Percentiles rank a stretch among this genome's conserved stretches.
Conservation (phyloP, 371 early-diverging fungal genomes). For the Globomyces sp. region DNA sequence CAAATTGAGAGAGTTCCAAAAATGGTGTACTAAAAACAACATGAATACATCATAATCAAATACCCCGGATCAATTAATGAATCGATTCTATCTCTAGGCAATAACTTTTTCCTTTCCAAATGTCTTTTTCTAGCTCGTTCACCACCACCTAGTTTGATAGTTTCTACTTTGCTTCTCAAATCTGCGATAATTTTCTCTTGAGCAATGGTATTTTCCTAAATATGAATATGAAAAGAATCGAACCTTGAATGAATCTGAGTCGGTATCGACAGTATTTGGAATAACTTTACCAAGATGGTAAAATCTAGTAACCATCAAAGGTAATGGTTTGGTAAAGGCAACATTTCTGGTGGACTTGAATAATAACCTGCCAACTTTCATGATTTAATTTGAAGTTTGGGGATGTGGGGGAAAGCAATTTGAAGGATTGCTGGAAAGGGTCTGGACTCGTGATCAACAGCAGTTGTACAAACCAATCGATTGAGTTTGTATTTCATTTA, state of each 20-base stretch:
- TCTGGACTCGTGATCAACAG: too few species aligned
- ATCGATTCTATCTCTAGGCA: conserved; percentile 92
- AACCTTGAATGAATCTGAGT: conserved; percentile 82
- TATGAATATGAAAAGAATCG: not conserved
- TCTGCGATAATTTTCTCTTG: not conserved
- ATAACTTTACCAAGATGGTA: conserved; percentile 31
- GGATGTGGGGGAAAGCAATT: too few species aligned
- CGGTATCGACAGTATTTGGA: conserved; percentile 65
- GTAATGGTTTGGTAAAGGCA: too few species aligned
- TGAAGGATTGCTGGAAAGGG: too few species aligned
- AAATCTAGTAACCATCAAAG: not conserved
- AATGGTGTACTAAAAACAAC: conserved; percentile 61
- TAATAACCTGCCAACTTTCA: too few species aligned
- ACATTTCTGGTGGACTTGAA: too few species aligned
- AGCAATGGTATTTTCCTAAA: conserved; percentile 3
- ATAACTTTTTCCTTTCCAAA: conserved; percentile 81
- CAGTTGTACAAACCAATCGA: too few species aligned
- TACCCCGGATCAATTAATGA: conserved; percentile 74
- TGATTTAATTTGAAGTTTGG: too few species aligned
- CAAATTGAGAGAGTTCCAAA: conserved; percentile 93
- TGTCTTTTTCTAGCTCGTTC: conserved; percentile 86
- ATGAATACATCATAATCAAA: conserved; percentile 19
- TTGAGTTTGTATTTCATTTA: too few species aligned
- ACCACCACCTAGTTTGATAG: conserved; percentile 74
- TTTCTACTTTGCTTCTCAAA: conserved; percentile 11